Conservation (phyloP, 306 rosid genomes). For the Cicer arietinum region DNA sequence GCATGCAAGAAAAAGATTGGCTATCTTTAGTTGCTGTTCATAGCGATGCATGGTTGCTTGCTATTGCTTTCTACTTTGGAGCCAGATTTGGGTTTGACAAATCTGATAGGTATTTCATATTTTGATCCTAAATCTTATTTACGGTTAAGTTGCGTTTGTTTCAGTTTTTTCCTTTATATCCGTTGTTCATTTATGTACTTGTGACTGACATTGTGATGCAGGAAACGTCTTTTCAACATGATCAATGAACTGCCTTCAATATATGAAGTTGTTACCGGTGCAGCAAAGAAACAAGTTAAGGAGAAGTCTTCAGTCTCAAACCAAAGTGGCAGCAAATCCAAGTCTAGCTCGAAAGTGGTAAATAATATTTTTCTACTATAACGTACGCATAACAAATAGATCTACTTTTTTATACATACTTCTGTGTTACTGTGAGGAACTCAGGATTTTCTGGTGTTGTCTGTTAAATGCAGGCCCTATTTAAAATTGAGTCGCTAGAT, state of each 20-base stretch:
- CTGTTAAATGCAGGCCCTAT: slow-evolving; percentile 20
- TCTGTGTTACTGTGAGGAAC: slow-evolving; percentile 17
- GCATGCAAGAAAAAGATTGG: slow-evolving; percentile 95
- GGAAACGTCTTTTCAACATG: slow-evolving; percentile 87
- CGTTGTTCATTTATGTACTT: slow-evolving; percentile 33
- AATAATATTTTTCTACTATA: slow-evolving; percentile 36
- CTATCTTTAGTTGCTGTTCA: slow-evolving; percentile 89
- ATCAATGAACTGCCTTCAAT: slow-evolving; percentile 84
- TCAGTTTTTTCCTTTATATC: slow-evolving; percentile 5
- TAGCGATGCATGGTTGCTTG: slow-evolving; percentile 94
- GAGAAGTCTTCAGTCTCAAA: slow-evolving; percentile 77
- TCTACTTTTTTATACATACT: slow-evolving; percentile 31
- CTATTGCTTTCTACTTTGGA: slow-evolving; percentile 92
- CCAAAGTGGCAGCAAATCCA: slow-evolving; percentile 76
- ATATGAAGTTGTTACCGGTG: slow-evolving; percentile 84
- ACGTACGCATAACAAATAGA: slow-evolving; percentile 1
- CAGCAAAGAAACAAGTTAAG: slow-evolving; percentile 81
- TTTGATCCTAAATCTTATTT: background rate
- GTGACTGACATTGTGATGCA: slow-evolving; percentile 43
- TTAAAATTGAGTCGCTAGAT: slow-evolving; percentile 17
- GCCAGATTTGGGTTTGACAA: slow-evolving; percentile 91
- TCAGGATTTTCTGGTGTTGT: slow-evolving; percentile 25
- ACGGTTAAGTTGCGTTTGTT: slow-evolving; percentile 31
- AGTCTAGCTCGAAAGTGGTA: slow-evolving; percentile 75
- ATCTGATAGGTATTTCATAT: slow-evolving; percentile 69